phyloP scores from a whole-genome alignment of 73 alveolate genomes.

The Blepharisma japonicum region DNA sequence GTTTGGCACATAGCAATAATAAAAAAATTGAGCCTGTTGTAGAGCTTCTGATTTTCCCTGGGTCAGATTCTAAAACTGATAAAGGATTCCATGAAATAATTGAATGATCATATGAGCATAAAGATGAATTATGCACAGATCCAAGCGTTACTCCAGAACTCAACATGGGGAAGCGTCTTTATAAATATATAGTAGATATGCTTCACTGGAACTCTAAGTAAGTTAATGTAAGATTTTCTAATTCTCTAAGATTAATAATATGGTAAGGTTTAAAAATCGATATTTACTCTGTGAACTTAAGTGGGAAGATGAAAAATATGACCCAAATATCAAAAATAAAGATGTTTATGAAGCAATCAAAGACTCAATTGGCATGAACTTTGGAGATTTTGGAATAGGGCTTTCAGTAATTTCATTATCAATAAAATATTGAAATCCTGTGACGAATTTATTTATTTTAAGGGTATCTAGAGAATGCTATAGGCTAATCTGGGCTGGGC shows the following conservation, averaged over 20 bases:
- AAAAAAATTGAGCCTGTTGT: neutral
- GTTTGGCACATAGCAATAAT: neutral
- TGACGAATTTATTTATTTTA: neutral
- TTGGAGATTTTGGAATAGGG: slow-evolving; percentile 26
- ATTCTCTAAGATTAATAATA: neutral
- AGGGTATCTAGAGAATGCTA: neutral
- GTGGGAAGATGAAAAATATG: slow-evolving; percentile 26
- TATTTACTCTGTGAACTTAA: neutral
- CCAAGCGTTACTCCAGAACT: neutral
- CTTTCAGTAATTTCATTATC: neutral
- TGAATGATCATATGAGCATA: slow-evolving; percentile 27
- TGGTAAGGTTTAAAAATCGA: slow-evolving; percentile 23
- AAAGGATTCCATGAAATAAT: neutral
- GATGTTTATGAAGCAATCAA: slow-evolving; percentile 15
- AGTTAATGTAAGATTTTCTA: too few species aligned
- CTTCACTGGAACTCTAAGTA: neutral
- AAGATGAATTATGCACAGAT: slow-evolving; percentile 8
- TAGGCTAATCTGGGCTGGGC: neutral
- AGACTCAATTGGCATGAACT: slow-evolving; percentile 18
- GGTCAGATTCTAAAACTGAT: slow-evolving; percentile 1
- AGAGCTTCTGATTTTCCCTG: slow-evolving; percentile 12
- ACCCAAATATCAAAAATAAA: slow-evolving; percentile 9
- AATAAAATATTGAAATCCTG: slow-evolving; percentile 22
- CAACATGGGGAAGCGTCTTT: slow-evolving; percentile 22
- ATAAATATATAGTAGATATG: slow-evolving; percentile 2